Conservation (phyloP, 257 asterid genomes). For the Capsicum rhomboideum region DNA sequence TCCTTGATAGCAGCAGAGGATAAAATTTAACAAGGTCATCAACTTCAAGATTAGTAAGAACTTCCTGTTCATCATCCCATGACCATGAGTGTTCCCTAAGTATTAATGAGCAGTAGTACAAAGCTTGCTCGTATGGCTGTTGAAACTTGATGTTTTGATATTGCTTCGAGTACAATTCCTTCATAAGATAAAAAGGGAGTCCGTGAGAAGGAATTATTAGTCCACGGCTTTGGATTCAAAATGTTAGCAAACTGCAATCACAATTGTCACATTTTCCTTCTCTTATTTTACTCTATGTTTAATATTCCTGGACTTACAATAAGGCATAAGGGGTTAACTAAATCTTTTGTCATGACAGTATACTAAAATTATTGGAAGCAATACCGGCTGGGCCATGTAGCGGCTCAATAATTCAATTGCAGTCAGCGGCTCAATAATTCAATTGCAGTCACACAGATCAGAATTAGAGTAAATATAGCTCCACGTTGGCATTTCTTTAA, state of each 20-base stretch:
- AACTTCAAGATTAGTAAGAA: constrained; percentile 61
- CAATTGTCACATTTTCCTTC: neutral
- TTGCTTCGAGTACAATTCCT: constrained; percentile 72
- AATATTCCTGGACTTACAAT: neutral
- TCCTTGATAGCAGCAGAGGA: constrained; percentile 77
- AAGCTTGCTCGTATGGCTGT: constrained; percentile 95
- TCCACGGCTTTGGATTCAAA: neutral
- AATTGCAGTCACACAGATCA: neutral
- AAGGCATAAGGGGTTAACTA: neutral
- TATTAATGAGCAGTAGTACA: constrained; percentile 66
- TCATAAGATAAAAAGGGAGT: neutral
- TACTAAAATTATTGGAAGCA: neutral
- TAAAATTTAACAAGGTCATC: constrained; percentile 60
- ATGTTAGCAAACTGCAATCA: neutral
- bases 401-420: neutral
- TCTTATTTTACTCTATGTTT: neutral
- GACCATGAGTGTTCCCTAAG: constrained; percentile 71
- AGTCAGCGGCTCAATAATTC: neutral
- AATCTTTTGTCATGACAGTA: neutral
- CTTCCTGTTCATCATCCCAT: constrained; percentile 70
- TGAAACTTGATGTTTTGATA: constrained; percentile 79
- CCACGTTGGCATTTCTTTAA: neutral
- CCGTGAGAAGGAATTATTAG: neutral
- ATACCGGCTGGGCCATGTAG: neutral
- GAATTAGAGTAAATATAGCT: neutral